phyloP scores from a whole-genome alignment of 164 flowering plant species.

The Nymphaea colorata region DNA sequence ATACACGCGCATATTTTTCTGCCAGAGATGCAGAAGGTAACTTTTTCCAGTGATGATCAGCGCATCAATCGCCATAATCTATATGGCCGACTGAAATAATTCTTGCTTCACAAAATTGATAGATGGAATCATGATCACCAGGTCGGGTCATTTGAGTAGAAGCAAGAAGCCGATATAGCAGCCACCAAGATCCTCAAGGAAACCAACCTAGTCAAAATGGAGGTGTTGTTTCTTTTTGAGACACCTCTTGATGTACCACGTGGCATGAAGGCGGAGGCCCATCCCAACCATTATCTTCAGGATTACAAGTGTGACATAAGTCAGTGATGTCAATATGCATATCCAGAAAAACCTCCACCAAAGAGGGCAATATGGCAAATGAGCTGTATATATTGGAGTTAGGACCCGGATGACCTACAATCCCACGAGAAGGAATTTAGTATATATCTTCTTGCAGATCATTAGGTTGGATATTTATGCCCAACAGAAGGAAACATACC shows the following conservation, averaged over 20 bases:
- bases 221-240: slow-evolving; percentile 52
- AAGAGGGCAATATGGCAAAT: slow-evolving; percentile 55
- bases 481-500: slow-evolving; percentile 30
- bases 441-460: background rate
- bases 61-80: too few species aligned
- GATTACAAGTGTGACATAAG: slow-evolving; percentile 72
- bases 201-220: slow-evolving; percentile 37
- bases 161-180: too few species aligned
- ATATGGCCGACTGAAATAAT: too few species aligned
- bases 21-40: too few species aligned
- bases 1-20: too few species aligned
- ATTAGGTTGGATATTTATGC: background rate
- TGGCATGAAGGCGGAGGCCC: slow-evolving; percentile 65
- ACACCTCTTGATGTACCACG: slow-evolving; percentile 79
- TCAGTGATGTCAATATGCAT: slow-evolving; percentile 34
- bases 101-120: too few species aligned
- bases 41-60: too few species aligned
- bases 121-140: too few species aligned
- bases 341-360: slow-evolving; percentile 77
- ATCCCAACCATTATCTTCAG: slow-evolving; percentile 73
- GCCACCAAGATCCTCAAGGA: background rate
- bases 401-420: slow-evolving; percentile 85
- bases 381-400: slow-evolving; percentile 78
- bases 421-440: background rate
- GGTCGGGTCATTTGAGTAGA: too few species aligned